Evolutionary conservation across 768 basidiomycete species (phyloP).

Genomic region (Russula earlei): DNA sequence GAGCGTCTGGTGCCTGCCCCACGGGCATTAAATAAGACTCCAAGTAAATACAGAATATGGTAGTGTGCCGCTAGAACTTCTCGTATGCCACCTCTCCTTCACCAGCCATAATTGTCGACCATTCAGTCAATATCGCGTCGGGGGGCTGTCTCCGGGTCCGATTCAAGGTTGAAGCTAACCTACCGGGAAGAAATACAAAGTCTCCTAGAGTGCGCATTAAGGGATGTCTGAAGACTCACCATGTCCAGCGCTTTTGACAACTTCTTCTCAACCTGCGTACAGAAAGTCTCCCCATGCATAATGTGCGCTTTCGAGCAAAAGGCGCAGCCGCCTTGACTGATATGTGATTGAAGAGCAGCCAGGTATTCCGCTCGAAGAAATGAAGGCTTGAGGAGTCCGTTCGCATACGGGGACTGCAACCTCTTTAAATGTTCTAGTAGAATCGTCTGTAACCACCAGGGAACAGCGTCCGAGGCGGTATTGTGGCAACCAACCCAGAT

Average conservation of each 20-base stretch:
- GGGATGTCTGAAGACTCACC: neutral
- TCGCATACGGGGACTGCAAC: neutral
- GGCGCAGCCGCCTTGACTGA: neutral
- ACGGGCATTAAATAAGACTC: no score
- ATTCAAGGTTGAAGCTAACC: neutral
- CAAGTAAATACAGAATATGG: no score
- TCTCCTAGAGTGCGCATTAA: neutral
- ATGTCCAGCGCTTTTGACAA: neutral
- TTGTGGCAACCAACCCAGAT: slow-evolving; percentile 5
- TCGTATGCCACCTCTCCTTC: no score
- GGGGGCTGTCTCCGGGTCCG: neutral
- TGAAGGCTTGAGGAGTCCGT: neutral
- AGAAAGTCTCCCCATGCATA: neutral
- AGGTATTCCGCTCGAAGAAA: neutral
- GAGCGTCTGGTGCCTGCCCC: no score
- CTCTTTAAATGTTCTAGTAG: neutral
- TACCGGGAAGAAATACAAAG: neutral
- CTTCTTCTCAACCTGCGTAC: neutral
- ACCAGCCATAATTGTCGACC: no score
- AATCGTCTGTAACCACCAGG: neutral
- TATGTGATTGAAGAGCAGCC: neutral
- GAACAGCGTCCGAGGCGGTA: neutral
- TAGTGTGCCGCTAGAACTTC: no score
- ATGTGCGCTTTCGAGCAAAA: slow-evolving; percentile 7
- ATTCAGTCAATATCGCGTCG: neutral